Conservation (phyloP, 164 flowering plant genomes). For the Santalum album region DNA sequence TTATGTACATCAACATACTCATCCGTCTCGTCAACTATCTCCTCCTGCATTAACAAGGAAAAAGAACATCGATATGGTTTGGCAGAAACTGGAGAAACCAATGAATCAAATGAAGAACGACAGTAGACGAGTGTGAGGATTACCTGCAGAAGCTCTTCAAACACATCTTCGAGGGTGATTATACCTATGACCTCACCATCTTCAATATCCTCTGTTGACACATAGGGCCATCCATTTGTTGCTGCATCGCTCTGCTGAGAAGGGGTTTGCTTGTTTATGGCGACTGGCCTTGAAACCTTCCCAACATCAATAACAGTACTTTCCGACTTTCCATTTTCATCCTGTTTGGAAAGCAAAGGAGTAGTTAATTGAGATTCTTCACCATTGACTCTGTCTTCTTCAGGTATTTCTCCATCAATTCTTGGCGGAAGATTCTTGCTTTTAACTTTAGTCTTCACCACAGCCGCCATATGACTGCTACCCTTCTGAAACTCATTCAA, state of each 20-base stretch:
- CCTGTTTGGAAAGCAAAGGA: constrained; percentile 43
- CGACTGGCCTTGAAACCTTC: constrained; percentile 22
- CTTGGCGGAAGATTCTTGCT: constrained; percentile 23
- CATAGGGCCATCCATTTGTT: constrained; percentile 22
- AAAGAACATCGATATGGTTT: no score
- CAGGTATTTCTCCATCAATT: constrained; percentile 33
- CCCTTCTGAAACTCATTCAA: constrained; percentile 96
- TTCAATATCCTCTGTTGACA: constrained; percentile 64
- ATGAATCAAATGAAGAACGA: no score
- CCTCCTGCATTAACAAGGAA: constrained; percentile 49
- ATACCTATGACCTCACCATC: constrained; percentile 94
- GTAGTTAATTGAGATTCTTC: constrained; percentile 39
- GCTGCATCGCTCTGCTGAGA: constrained; percentile 23
- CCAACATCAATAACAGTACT: constrained; percentile 53
- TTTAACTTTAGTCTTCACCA: constrained; percentile 64
- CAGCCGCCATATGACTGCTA: constrained; percentile 99
- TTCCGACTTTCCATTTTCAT: constrained; percentile 35
- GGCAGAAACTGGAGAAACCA: no score
- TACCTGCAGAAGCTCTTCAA: constrained; percentile 98
- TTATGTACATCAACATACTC: constrained; percentile 81
- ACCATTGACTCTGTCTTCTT: constrained; percentile 17
- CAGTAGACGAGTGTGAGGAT: neutral
- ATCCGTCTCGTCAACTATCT: constrained; percentile 89
- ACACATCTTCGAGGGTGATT: constrained; percentile 96
- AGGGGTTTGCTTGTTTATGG: constrained; percentile 11